Base-by-base conservation (phyloP, 2,329 filamentous ascomycete genomes). In the Diaporthe batatas region DNA sequence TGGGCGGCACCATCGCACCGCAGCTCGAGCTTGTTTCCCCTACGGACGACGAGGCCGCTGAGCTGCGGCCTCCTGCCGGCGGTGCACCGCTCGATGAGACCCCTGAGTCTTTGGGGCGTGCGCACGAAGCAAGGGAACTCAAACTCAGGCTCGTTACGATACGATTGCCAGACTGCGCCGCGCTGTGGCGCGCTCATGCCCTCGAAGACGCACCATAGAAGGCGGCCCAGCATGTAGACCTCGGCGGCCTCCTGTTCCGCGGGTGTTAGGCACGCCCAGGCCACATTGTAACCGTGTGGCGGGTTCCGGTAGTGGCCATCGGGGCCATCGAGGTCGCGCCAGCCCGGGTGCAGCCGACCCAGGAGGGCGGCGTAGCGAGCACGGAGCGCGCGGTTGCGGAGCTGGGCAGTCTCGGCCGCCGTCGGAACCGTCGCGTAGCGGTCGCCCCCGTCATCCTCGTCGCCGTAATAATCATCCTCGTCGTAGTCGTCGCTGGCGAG, bases 151-250 rank as follows among this genome's bases (percentile, higher is more conserved):
- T 91, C 89, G 80, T 85, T 86, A 21, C 81, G 82, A 77, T 91
- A 91, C 58, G 89, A 91, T 75, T 89, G 84, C 89, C 89, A 91
- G 16, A 89, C 84, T 4, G 87, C 86, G 2, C 86, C 85, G 74
- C 84, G 84, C 76, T 91, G 87, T 1, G 89, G 89, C 2, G 88
- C 88, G 73, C 87, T 88, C 77, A 87, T 86, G 25, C 88, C 88
- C 78, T 91, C 89, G 72, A 91, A 91, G 21, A 91, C 85, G 77
- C 89, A 91, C 89, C 89, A 91, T 59, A 91, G 81, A 34, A 90
- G 83, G 51, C 89, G 84, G 7, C 89, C 89, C 21, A 91, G 85
- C 89, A 91, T 90, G 79, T 90, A 91, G 1, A 90, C 89, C 78
- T 89, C 87, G 25, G 89, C 89, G 0, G 86, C 83, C 76, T 91